These are phyloP conservation scores for Pestalotiopsis sp. DNA, from an alignment of 2,329 filamentous ascomycete species.

Conservation along the genomic window DNA sequence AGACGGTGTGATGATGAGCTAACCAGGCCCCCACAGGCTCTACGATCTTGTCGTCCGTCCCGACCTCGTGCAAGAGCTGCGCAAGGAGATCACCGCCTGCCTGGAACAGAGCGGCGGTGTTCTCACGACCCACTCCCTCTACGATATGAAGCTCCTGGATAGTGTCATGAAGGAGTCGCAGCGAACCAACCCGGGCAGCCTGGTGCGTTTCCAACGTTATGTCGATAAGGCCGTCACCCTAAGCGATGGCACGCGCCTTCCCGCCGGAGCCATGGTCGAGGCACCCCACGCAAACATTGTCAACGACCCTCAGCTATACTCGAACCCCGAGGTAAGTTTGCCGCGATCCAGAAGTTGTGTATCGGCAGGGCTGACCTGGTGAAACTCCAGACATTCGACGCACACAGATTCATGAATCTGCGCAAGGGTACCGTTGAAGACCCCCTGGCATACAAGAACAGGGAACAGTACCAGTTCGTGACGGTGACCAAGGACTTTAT, in stretches of 20 bases:
- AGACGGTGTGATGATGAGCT: not conserved
- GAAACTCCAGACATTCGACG: slow-evolving; percentile 31
- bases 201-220: slow-evolving; percentile 46
- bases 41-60: slow-evolving; percentile 53
- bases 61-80: slow-evolving; percentile 48
- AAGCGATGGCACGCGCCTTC: slow-evolving; percentile 33
- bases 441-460: slow-evolving; percentile 28
- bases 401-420: slow-evolving; percentile 36
- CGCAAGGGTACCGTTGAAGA: slow-evolving; percentile 29
- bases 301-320: slow-evolving; percentile 34
- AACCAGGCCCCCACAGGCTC: slow-evolving; percentile 28
- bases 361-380: not conserved
- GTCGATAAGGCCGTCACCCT: slow-evolving; percentile 28
- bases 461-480: slow-evolving; percentile 43
- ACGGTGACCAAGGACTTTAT: slow-evolving; percentile 34
- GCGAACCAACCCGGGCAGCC: slow-evolving; percentile 29
- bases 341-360: not conserved
- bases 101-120: slow-evolving; percentile 35
- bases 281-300: slow-evolving; percentile 34
- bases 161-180: slow-evolving; percentile 38
- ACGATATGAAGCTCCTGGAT: slow-evolving; percentile 40
- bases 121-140: slow-evolving; percentile 34
- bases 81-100: slow-evolving; percentile 48
- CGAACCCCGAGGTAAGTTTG: slow-evolving; percentile 30
- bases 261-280: slow-evolving; percentile 43